Base-by-base conservation (phyloP, 768 basidiomycete species). In the Panaeolus papilionaceus region DNA sequence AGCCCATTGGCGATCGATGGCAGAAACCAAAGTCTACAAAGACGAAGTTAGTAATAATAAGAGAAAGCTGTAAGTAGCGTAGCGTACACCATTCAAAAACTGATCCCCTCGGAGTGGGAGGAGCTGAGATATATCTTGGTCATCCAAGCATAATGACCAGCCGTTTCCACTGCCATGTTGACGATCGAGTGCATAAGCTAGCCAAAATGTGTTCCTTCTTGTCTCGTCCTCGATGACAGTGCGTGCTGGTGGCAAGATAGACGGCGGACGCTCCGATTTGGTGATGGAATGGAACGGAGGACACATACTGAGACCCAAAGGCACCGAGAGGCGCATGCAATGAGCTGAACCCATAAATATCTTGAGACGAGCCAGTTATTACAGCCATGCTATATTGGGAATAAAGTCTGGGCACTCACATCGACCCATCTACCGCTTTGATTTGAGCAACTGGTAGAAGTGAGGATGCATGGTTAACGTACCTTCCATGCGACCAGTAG, bases 401-500 rank as follows among this genome's bases (percentile, higher is more conserved):
- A 61, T 12, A 44, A 37, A 28, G 64, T 16, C 54, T 28, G 28
- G 47, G 0, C 66, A 66, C 76, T 72, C 75, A 92, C 91, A 76
- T 93, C 91, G 16, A 90, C 88, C 90, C 91, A 92, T 84, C 91
- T 91, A 69, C 23, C 11, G 42, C 28, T n/a, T 44, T 23, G 44
- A 64, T 62, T 71, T 70, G 61, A 71, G 61, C 54, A 62, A 39
- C 45, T 23, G 37, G 58, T 9, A 65, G 61, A 4, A 33, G 9
- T 39, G 61, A 64, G 18, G 20, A 51, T 64, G 39, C n/a, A 37
- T 49, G 44, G 26, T 38, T 66, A n/a, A 72, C 83, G 68, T 68
- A 88, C 89, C 86, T 89, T 61, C 89, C 89, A 75, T 92, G 88
- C 61, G 84, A 88, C 86, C 89, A 91, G 71, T 91, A 91, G 75